Percentiles rank a stretch among this genome's conserved stretches.
Conservation (phyloP, 768 basidiomycete genomes). For the Pleurotus tuoliensis region DNA sequence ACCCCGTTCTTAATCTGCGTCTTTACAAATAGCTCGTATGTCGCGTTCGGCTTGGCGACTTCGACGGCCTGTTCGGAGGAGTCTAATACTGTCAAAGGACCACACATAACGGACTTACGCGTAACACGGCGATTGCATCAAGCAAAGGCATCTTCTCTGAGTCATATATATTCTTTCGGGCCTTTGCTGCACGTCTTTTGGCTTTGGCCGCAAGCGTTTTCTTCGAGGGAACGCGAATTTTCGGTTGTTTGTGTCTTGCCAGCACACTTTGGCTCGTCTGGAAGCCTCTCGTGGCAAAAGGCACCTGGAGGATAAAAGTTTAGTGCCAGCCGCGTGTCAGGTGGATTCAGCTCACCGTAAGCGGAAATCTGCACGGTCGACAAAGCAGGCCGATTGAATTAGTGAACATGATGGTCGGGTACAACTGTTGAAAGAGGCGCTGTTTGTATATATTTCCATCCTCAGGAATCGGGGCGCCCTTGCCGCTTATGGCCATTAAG, state of each 20-base stretch:
- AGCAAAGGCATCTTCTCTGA: conserved; percentile 61
- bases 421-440: neutral
- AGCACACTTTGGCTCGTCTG: conserved; percentile 44
- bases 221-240: conserved; percentile 61
- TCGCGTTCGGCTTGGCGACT: conserved; percentile 68
- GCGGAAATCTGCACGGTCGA: conserved; percentile 4
- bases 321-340: no score
- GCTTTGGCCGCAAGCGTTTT: conserved; percentile 65
- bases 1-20: conserved; percentile 76
- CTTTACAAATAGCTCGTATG: conserved; percentile 78
- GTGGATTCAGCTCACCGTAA: conserved; percentile 2
- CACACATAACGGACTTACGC: conserved; percentile 39
- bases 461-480: neutral
- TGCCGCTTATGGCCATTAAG: neutral
- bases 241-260: conserved; percentile 44
- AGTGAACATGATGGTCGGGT: neutral
- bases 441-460: neutral
- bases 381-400: conserved; percentile 6
- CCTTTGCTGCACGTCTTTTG: conserved; percentile 52
- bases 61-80: conserved; percentile 65
- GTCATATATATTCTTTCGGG: conserved; percentile 53
- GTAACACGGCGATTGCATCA: conserved; percentile 67
- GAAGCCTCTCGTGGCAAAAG: conserved; percentile 35
- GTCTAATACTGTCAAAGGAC: neutral
- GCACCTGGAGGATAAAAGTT: neutral